Conservation (phyloP, 495 filamentous ascomycete genomes). For the Penicillium cinerascens region DNA sequence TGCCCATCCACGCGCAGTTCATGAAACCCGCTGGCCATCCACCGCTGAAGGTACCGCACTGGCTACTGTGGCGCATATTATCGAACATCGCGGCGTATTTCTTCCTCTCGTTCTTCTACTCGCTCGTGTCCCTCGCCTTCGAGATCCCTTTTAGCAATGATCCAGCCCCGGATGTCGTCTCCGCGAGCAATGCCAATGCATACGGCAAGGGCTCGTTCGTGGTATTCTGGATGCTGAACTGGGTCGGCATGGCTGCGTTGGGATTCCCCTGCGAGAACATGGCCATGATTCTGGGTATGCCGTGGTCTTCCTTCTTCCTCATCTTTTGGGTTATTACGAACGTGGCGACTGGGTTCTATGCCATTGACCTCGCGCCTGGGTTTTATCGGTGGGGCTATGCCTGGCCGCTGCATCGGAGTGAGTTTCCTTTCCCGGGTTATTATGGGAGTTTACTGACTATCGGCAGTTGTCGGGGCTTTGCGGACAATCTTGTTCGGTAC, state of each 20-base stretch:
- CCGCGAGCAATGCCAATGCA: constrained; percentile 49
- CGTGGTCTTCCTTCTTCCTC: constrained; percentile 66
- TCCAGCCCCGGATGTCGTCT: constrained; percentile 39
- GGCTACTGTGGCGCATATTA: constrained; percentile 57
- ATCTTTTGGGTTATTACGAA: constrained; percentile 79
- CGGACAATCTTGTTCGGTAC: constrained; percentile 62
- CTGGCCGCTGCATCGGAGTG: constrained; percentile 66
- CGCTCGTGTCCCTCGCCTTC: constrained; percentile 61
- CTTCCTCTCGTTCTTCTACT: constrained; percentile 65
- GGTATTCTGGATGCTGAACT: constrained; percentile 76
- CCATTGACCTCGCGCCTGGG: constrained; percentile 52
- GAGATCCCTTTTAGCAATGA: constrained; percentile 57
- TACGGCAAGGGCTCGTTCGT: constrained; percentile 60
- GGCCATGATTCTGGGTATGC: constrained; percentile 63
- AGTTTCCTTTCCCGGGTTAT: constrained; percentile 13
- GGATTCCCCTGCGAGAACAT: constrained; percentile 71
- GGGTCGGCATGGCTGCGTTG: constrained; percentile 63
- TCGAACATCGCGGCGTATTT: constrained; percentile 63
- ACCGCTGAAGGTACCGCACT: constrained; percentile 56
- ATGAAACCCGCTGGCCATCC: constrained; percentile 50
- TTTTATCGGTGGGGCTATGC: constrained; percentile 70
- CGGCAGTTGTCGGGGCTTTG: constrained; percentile 57
- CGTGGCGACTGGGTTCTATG: constrained; percentile 62
- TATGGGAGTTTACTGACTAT: constrained; percentile 12
- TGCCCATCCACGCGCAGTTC: constrained; percentile 62